Evolutionary conservation across 1,284 basidiomycete genomes (phyloP).

Genomic region (Boletus smithii): DNA sequence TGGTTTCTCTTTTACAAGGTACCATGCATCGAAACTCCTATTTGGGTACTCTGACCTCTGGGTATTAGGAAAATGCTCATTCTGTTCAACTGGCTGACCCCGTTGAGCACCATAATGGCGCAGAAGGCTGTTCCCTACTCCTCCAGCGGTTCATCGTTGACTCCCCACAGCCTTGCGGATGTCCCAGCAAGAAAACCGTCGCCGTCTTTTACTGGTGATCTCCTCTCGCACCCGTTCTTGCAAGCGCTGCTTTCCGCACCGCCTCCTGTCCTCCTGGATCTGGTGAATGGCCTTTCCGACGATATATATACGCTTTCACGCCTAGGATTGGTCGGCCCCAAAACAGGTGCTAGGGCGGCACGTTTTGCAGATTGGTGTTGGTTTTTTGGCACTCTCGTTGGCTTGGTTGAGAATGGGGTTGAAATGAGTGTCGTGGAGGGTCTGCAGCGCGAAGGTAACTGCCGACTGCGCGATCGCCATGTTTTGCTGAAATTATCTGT

Average conservation of each 20-base stretch:
- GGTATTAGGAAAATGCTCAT: slow-evolving; percentile 65
- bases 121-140: slow-evolving; percentile 62
- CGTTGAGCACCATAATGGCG: slow-evolving; percentile 60
- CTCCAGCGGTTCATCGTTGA: slow-evolving; percentile 29
- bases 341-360: slow-evolving; percentile 61
- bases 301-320: slow-evolving; percentile 71
- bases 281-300: slow-evolving; percentile 69
- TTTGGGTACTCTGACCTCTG: slow-evolving; percentile 8
- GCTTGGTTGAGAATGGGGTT: slow-evolving; percentile 75
- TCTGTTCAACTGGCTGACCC: slow-evolving; percentile 77
- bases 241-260: slow-evolving; percentile 71
- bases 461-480: not conserved
- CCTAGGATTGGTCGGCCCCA: slow-evolving; percentile 63
- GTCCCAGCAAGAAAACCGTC: slow-evolving; percentile 18
- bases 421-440: slow-evolving; percentile 65
- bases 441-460: slow-evolving; percentile 57
- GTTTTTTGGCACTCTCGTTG: slow-evolving; percentile 71
- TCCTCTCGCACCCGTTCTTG: slow-evolving; percentile 50
- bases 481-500: slow-evolving; percentile 2
- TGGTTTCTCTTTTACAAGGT: slow-evolving; percentile 72
- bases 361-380: slow-evolving; percentile 80
- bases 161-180: slow-evolving; percentile 20
- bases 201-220: slow-evolving; percentile 17
- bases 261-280: slow-evolving; percentile 77
- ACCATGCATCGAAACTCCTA: not conserved